Percentiles rank a stretch among this genome's conserved stretches.
These are phyloP conservation scores for Mycena polygramma DNA, from an alignment of 768 basidiomycete genomes.

Conservation along the genomic window DNA sequence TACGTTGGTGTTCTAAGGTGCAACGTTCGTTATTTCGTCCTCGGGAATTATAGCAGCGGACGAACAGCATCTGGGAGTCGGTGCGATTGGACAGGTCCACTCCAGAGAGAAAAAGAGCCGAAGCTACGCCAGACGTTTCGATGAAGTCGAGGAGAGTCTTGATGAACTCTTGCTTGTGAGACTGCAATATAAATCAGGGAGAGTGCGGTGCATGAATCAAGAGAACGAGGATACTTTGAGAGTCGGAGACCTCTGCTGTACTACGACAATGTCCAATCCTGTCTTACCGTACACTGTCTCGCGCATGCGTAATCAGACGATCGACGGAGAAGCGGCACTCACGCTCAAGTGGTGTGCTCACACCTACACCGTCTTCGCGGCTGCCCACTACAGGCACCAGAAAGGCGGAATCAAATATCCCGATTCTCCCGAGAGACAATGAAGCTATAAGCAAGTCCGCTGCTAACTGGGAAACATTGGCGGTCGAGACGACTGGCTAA, in stretches of 20 bases:
- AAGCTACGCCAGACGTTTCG: conserved; percentile 58
- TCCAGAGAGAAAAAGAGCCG: conserved; percentile 77
- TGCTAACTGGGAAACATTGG: conserved; percentile 86
- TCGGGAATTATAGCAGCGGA: background rate
- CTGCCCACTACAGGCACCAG: conserved; percentile 81
- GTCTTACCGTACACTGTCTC: conserved; percentile 73
- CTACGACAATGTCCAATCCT: conserved; percentile 63
- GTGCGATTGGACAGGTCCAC: conserved; percentile 81
- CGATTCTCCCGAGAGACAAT: conserved; percentile 70
- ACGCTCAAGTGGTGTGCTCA: conserved; percentile 86
- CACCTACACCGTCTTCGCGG: conserved; percentile 73
- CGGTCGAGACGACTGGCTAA: conserved; percentile 82
- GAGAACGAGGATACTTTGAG: conserved; percentile 67
- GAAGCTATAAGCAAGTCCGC: conserved; percentile 81
- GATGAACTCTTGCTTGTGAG: conserved; percentile 77
- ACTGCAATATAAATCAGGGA: conserved; percentile 52
- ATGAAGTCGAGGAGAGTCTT: conserved; percentile 70
- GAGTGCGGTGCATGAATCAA: conserved; percentile 5
- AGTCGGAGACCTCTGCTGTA: conserved; percentile 86
- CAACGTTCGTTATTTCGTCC: conserved; percentile 1
- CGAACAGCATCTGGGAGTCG: conserved; percentile 84
- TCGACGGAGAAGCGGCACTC: conserved; percentile 43
- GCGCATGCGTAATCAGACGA: conserved; percentile 26
- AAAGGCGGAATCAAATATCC: conserved; percentile 71
- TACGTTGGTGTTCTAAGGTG: conserved; percentile 73